These are phyloP conservation scores for Ceratocystis eucalypticola DNA, from an alignment of 2,329 filamentous ascomycete species.

Conservation along the genomic window DNA sequence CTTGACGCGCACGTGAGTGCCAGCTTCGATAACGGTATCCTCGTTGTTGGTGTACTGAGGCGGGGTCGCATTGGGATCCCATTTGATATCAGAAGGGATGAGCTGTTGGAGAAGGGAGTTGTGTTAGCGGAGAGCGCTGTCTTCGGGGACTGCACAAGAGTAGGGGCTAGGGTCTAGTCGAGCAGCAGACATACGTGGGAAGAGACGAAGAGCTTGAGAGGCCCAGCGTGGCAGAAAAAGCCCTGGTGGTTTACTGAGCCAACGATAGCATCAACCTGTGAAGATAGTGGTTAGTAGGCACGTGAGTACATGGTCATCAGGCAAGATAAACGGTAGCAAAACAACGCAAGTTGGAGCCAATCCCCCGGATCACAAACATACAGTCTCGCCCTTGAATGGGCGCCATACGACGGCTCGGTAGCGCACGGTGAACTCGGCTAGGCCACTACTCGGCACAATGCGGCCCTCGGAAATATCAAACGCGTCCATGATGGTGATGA, in stretches of 20 bases:
- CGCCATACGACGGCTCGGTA: slow-evolving; percentile 96
- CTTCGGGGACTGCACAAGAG: background rate
- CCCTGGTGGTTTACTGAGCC: slow-evolving; percentile 81
- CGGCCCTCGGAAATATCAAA: slow-evolving; percentile 89
- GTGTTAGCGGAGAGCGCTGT: slow-evolving; percentile 22
- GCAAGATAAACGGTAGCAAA: background rate
- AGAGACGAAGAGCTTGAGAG: slow-evolving; percentile 65
- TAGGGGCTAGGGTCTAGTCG: background rate
- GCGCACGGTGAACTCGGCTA: slow-evolving; percentile 87
- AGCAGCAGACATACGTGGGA: slow-evolving; percentile 50
- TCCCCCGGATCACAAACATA: slow-evolving; percentile 33
- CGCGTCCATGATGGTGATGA: slow-evolving; percentile 94
- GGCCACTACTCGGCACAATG: slow-evolving; percentile 78
- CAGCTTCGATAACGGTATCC: slow-evolving; percentile 84
- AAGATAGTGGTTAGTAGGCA: background rate
- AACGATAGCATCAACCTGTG: slow-evolving; percentile 82
- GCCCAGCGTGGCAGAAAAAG: slow-evolving; percentile 77
- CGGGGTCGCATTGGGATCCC: slow-evolving; percentile 90
- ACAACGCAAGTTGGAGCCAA: too few species aligned
- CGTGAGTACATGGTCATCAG: background rate
- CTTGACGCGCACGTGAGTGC: slow-evolving; percentile 85
- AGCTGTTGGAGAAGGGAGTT: slow-evolving; percentile 40
- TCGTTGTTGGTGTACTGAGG: slow-evolving; percentile 92
- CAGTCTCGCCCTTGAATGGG: slow-evolving; percentile 95
- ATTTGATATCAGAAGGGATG: slow-evolving; percentile 85